A percentile compares a stretch with the other conserved stretches of the same genome.
phyloP scores from a whole-genome alignment of 805 yeast species.

The Candida vaughaniae region DNA sequence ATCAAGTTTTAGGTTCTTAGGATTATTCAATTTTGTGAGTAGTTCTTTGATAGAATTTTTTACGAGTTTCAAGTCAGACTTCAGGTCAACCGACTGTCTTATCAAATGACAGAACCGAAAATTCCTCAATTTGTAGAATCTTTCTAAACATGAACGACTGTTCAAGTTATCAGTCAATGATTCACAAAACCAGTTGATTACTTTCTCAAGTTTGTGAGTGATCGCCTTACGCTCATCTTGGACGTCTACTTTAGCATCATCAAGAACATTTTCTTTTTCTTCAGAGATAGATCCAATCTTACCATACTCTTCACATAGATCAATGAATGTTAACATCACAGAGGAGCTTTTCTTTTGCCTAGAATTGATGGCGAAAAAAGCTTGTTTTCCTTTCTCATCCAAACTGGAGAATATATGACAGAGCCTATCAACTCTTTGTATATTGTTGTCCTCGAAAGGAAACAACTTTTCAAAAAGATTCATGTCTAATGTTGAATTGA shows the following conservation, averaged over 20 bases:
- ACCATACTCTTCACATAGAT: constrained; percentile 44
- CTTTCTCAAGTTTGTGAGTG: constrained; percentile 46
- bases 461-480: constrained; percentile 58
- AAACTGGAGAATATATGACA: constrained; percentile 48
- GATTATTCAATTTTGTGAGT: constrained; percentile 51
- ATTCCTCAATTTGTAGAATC: constrained; percentile 56
- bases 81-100: constrained; percentile 51
- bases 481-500: constrained; percentile 65
- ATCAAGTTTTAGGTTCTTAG: constrained; percentile 44
- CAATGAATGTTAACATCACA: constrained; percentile 50
- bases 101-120: constrained; percentile 58
- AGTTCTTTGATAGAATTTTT: constrained; percentile 64
- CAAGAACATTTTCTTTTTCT: constrained; percentile 18
- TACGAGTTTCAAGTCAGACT: constrained; percentile 60
- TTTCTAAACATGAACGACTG: constrained; percentile 49
- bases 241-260: constrained; percentile 15
- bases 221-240: constrained; percentile 8
- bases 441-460: constrained; percentile 50
- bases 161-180: constrained; percentile 54
- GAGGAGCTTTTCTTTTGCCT: constrained; percentile 63
- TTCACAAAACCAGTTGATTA: constrained; percentile 59
- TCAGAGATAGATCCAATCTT: constrained; percentile 13
- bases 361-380: constrained; percentile 66
- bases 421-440: constrained; percentile 52
- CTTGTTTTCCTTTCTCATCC: constrained; percentile 55